Evolutionary conservation across 2,329 filamentous ascomycete genomes (phyloP).

Genomic region (Cytospora chrysosperma): DNA sequence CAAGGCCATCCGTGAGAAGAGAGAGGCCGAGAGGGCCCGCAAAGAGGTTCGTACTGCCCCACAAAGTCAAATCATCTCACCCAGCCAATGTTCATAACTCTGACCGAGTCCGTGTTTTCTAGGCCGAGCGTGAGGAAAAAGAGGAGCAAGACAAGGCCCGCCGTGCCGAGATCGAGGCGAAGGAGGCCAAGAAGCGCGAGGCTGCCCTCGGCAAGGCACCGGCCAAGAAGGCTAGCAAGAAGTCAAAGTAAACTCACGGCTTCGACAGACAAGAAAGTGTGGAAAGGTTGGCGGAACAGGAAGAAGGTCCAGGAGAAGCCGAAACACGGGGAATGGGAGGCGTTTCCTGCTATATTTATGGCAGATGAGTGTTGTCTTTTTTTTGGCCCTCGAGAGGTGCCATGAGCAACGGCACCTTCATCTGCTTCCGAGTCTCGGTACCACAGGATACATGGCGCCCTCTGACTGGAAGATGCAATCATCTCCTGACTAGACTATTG

Average conservation of each 20-base stretch:
- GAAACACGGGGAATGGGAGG: background rate
- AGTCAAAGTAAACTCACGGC: constrained; percentile 29
- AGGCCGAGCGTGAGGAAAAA: constrained; percentile 60
- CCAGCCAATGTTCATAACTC: too few relatives aligned
- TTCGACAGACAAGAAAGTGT: background rate
- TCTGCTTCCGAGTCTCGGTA: background rate
- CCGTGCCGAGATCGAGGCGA: constrained; percentile 52
- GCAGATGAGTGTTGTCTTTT: background rate
- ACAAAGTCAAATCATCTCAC: too few relatives aligned
- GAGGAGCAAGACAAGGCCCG: constrained; percentile 51
- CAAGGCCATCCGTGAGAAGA: constrained; percentile 77
- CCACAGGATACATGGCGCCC: background rate
- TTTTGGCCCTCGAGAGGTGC: background rate
- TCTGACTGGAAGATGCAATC: background rate
- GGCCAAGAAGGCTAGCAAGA: constrained; percentile 46
- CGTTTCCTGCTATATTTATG: background rate
- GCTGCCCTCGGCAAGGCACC: constrained; percentile 44
- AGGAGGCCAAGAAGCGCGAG: constrained; percentile 56
- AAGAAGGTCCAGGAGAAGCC: background rate
- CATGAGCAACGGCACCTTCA: constrained; percentile 2
- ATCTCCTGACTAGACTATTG: background rate
- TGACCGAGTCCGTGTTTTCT: constrained; percentile 28
- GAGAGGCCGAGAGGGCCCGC: constrained; percentile 77
- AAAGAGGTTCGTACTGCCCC: constrained; percentile 65
- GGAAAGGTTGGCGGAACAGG: background rate